Evolutionary conservation across 345 rosid species (phyloP), one percentile per base, ranked within the genome.

Genomic region (Populus alba): DNA sequence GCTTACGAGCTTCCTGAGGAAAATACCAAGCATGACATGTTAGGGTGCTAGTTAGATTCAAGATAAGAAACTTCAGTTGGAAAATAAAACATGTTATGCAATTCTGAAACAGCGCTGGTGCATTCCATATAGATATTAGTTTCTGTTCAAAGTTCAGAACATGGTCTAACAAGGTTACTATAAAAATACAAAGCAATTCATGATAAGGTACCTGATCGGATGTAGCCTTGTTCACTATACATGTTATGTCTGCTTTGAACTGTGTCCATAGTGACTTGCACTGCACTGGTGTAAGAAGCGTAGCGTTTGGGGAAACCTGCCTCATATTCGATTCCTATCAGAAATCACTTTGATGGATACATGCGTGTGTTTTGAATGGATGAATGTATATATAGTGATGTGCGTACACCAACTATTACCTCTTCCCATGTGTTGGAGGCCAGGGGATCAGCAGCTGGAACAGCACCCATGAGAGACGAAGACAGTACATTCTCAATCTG

Each of bases 391-490:
- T 20, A 66, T 17, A 5, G 45, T 7, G 35, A 66, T 39, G 53
- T 6, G 25, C 51, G 69, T 63, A 63, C 33, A 41, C 49, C 70
- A 63, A 73, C 70, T 18, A 65, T 49, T 88, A 92, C 97, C 92
- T 87, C 89, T 72, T 88, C 88, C 97, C 97, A 91, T 5, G 87
- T 78, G 87, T 92, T 87, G 45, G 90, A 89, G 38, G 91, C 91
- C 79, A 91, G 92, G 66, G 90, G 87, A 77, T 92, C 97, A 2
- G 77, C 81, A 72, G 92, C 85, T 71, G 86, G 77, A 66, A 78
- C 77, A 68, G 86, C 78, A 55, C 78, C 92, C 82, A 88, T 76
- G 68, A 91, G 92, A 38, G 93, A 88, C 68, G 93, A 86, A 79
- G 84, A 78, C 62, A 92, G 86, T 18, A 81, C 74, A 45, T 65